Base-by-base conservation (phyloP, 2,329 filamentous ascomycete genomes). In the Exophiala sp. region DNA sequence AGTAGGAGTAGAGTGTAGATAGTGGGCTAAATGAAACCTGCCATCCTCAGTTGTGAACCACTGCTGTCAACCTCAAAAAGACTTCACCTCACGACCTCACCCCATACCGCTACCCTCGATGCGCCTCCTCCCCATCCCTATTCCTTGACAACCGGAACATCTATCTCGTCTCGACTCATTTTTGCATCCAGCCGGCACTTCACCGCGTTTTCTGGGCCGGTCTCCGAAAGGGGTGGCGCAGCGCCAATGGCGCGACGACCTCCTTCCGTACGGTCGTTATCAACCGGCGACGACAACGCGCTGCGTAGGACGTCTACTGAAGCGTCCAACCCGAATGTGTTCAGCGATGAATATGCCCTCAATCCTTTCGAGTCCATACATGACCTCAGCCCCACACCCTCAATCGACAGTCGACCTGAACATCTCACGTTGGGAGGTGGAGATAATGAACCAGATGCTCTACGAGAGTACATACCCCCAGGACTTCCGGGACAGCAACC, bases 261-360 rank as follows among this genome's bases (percentile, higher is more conserved):
- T 49, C 44, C 50, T 43, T 52, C 46, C 42, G 38, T 35, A 23
- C 44, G 43, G 13, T 52, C 53, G 11, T 35, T 40, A 38, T 52
- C 53, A 34, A 48, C 43, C 30, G 50, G 43, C 21, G 39, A 46
- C 11, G 46, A 43, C 11, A 43, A 37, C 27, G 46, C 46, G 39
- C 56, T 52, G 38, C 43, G 45, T 40, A 46, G 52, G 32, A 23
- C 46, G 22, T 58, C 58, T 21, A 49, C 42, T 27, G 44, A 51
- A 13, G 50, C 53, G n/a, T 38, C 65, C 35, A 68, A 70, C 54
- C 65, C 68, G 40, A 69, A 74, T 60, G 66, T 75, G 30, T 75
- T 75, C 60, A 72, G 72, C 52, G 72, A 75, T 58, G 71, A 73
- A 35, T 73, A 70, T 58, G 71, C 71, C 7, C 58, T 74, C 57